These are phyloP conservation scores for Epichloe gansuensis DNA, from an alignment of 2,329 filamentous ascomycete species.

Conservation along the genomic window DNA sequence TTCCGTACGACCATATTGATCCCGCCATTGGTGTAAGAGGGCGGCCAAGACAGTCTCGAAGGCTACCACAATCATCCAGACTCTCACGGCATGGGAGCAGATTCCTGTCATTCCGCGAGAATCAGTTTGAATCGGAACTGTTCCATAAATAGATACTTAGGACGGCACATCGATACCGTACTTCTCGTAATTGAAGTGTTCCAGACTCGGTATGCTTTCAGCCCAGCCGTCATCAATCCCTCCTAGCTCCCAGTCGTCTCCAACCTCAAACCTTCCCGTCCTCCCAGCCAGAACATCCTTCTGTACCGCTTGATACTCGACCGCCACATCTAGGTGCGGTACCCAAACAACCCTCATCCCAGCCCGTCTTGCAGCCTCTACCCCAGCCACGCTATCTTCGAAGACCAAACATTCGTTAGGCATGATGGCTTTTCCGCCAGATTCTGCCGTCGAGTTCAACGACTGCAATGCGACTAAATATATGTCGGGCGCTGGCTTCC, in stretches of 20 bases:
- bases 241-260: constrained; percentile 18
- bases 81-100: too few species aligned
- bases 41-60: too few species aligned
- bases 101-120: too few species aligned
- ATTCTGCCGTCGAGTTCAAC: constrained; percentile 24
- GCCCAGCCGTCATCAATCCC: constrained; percentile 24
- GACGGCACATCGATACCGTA: constrained; percentile 13
- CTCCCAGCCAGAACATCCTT: constrained; percentile 7
- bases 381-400: neutral
- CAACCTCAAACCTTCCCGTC: constrained; percentile 10
- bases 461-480: neutral
- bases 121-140: too few species aligned
- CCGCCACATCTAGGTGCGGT: neutral
- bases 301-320: neutral
- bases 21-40: too few species aligned
- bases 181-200: constrained; percentile 23
- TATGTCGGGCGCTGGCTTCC: constrained; percentile 1
- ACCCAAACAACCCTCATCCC: neutral
- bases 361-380: neutral
- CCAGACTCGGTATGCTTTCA: constrained; percentile 20
- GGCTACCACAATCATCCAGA: too few species aligned
- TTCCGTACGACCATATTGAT: too few species aligned
- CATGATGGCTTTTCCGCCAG: constrained; percentile 5
- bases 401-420: constrained; percentile 3
- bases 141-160: too few species aligned